Base-by-base conservation (phyloP, 1,284 basidiomycete species). In the Microbotryum scabiosae region DNA sequence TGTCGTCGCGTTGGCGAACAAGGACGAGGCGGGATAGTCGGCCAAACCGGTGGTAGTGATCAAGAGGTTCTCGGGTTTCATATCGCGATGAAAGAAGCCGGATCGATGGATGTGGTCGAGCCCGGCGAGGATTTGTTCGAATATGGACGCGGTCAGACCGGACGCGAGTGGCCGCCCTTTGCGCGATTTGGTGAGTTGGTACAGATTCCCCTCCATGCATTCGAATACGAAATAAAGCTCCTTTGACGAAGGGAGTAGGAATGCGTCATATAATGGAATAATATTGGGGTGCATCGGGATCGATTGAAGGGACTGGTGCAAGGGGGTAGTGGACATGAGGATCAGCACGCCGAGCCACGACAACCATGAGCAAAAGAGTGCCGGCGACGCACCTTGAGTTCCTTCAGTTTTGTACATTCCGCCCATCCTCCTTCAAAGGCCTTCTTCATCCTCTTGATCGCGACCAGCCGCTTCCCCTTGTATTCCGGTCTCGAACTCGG, bases 161-260 rank as follows among this genome's bases (percentile, higher is more conserved):
- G 90, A 88, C 20, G 96, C 94, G 57, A 99, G 84, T 8, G 90
- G 85, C 62, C 93, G 84, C 57, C 93, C 92, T 76, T 90, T 92
- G 64, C 96, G 85, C 41, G 93, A 86, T 79, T 96, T 97, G 76
- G 97, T 96, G 77, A 99, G 87, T 77, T 99, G 96, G 77, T 96
- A 98, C 61, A 99, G 84, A 76, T 99, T 98, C 70, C 96, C 96
- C 77, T 99, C 96, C 96, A 99, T 98, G 74, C 92, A 93, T 78
- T 99, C 96, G 76, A 99, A 98, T 56, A 98, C 96, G 74, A 98
- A 97, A 77, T 97, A 97, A 69, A 99, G 88, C 77, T 98, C 92
- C 75, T 88, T 90, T 58, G 90, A 85, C 66, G 85, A 82, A 1
- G 93, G 93, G 52, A 93, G 85, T 70, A 97, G 87, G 78, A 97